These are phyloP conservation scores for Candida yuanshanica DNA, from an alignment of 805 yeast genomes.

Conservation along the genomic window DNA sequence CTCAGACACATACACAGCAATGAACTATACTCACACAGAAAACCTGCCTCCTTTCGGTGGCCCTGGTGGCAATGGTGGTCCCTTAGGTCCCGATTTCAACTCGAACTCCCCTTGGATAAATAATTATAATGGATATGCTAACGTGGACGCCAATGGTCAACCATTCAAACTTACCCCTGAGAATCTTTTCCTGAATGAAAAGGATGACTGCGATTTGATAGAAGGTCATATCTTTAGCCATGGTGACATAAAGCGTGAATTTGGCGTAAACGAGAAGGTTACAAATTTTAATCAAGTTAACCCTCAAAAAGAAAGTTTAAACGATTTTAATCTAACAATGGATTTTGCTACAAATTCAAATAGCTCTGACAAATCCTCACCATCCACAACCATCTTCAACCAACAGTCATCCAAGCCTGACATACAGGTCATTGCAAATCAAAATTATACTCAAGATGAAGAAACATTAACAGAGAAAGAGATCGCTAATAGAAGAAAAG, in stretches of 20 bases:
- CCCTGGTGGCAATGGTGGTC: background rate
- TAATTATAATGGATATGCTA: background rate
- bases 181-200: conserved; percentile 3
- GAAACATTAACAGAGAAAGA: conserved; percentile 62
- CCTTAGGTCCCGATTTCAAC: background rate
- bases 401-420: conserved; percentile 11
- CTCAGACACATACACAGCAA: background rate
- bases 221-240: conserved; percentile 10
- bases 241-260: background rate
- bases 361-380: conserved; percentile 19
- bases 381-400: conserved; percentile 9
- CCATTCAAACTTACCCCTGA: background rate
- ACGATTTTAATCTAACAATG: background rate
- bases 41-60: background rate
- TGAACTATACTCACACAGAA: background rate
- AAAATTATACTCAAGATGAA: conserved; percentile 37
- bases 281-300: background rate
- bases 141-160: background rate
- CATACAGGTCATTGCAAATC: conserved; percentile 3
- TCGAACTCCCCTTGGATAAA: background rate
- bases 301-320: background rate
- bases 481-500: conserved; percentile 58
- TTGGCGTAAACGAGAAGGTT: background rate
- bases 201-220: conserved; percentile 18
- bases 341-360: conserved; percentile 3